These are phyloP conservation scores for Xylaria sp. DNA, from an alignment of 2,329 filamentous ascomycete genomes.

Conservation along the genomic window DNA sequence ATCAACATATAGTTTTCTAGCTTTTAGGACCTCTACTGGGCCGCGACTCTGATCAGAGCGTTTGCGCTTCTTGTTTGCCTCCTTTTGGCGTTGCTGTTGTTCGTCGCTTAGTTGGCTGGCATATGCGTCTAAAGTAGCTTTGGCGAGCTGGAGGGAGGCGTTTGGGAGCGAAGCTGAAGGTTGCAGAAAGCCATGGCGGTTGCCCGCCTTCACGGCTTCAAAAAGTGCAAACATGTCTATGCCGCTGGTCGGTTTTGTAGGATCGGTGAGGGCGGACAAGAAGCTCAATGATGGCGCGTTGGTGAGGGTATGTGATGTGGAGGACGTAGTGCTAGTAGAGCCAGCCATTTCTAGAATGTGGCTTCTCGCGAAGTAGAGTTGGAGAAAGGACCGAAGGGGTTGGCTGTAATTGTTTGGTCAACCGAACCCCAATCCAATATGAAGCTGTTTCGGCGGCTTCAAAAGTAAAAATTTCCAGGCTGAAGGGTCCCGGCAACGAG, in stretches of 20 bases:
- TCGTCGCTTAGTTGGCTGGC: slow-evolving; percentile 77
- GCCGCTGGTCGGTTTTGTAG: slow-evolving; percentile 47
- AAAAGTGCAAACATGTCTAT: slow-evolving; percentile 62
- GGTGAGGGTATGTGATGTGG: slow-evolving; percentile 72
- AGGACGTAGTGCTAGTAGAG: slow-evolving; percentile 63
- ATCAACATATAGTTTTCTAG: slow-evolving; percentile 84
- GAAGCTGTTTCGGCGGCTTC: background rate
- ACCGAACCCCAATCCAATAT: slow-evolving; percentile 16
- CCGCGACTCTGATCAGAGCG: slow-evolving; percentile 60
- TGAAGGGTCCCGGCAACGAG: slow-evolving; percentile 34
- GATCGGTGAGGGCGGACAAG: slow-evolving; percentile 51
- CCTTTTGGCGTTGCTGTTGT: slow-evolving; percentile 74
- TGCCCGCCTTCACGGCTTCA: slow-evolving; percentile 65
- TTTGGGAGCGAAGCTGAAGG: slow-evolving; percentile 73
- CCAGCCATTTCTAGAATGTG: slow-evolving; percentile 48
- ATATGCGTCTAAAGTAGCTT: slow-evolving; percentile 80
- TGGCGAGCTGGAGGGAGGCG: slow-evolving; percentile 79
- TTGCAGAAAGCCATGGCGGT: slow-evolving; percentile 80
- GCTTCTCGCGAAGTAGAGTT: slow-evolving; percentile 10
- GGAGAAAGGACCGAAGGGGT: slow-evolving; percentile 1
- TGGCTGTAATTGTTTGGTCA: slow-evolving; percentile 23
- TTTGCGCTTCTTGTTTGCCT: slow-evolving; percentile 80
- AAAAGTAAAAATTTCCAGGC: slow-evolving; percentile 39
- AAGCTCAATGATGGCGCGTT: slow-evolving; percentile 58
- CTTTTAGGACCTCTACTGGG: slow-evolving; percentile 69